A percentile compares a stretch with the other conserved stretches of the same genome.
These are phyloP conservation scores for Centaurea solstitialis DNA, from an alignment of 129 eudicot species.

Conservation along the genomic window DNA sequence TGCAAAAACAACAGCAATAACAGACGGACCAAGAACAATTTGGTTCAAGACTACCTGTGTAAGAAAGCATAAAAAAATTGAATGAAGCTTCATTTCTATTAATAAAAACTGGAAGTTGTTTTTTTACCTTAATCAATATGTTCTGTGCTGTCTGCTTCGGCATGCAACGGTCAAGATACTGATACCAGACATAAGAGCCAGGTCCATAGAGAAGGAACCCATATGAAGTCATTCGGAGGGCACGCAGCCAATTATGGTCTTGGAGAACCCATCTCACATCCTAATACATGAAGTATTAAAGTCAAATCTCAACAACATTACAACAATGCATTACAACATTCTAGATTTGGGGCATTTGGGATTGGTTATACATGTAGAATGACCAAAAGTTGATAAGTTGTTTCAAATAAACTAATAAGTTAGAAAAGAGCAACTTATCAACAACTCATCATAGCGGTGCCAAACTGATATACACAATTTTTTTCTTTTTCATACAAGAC, in stretches of 20 bases:
- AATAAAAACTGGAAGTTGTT: background rate
- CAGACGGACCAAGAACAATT: constrained; percentile 79
- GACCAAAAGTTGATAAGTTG: too few relatives aligned
- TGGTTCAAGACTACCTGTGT: constrained; percentile 86
- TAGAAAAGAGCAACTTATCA: too few relatives aligned
- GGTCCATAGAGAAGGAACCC: constrained; percentile 91
- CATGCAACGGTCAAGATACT: constrained; percentile 74
- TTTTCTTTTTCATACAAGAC: too few relatives aligned
- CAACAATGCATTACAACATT: background rate
- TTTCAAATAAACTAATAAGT: too few relatives aligned
- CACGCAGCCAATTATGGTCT: constrained; percentile 82
- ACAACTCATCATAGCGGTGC: too few relatives aligned
- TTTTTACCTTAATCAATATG: constrained; percentile 57
- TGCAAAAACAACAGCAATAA: constrained; percentile 89
- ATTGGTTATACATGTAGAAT: too few relatives aligned
- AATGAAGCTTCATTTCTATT: background rate
- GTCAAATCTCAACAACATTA: constrained; percentile 3
- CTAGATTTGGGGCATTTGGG: background rate
- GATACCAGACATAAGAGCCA: constrained; percentile 93
- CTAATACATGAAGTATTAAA: constrained; percentile 26
- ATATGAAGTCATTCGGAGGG: constrained; percentile 86
- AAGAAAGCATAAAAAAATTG: background rate
- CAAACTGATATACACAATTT: too few relatives aligned
- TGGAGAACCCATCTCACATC: constrained; percentile 44
- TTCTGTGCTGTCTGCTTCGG: constrained; percentile 74